Evolutionary conservation across 805 yeast genomes (phyloP), one percentile per base, ranked within the genome.

Genomic region (Candida boidinii): DNA sequence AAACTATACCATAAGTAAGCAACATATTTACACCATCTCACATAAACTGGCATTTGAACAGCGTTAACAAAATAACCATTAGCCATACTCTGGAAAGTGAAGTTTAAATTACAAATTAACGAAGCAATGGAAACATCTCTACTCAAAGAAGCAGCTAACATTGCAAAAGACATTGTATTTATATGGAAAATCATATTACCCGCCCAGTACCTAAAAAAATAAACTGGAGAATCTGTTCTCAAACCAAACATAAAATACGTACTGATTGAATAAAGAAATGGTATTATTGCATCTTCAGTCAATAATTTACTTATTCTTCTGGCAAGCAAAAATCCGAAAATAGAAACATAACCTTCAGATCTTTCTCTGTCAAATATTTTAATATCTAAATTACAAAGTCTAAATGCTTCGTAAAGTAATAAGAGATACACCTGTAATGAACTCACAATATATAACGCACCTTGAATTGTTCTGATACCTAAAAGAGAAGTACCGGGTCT

Each of bases 21-120:
- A 36, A 78, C 60, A 53, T 81, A 85, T 49, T 79, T 82, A 5
- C 79, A 68, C 95, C 95, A 85, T 23, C 85, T 64, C 7, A 85
- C 94, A 46, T 86, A 86, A 1, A 82, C 94, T 0, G 94, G 94
- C 76, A 84, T 68, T 1, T 73, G 66, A 7, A 64, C 61, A 1
- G 87, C 73, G 51, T 84, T 83, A 16, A 79, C 81, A 48, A 80
- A 84, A 54, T 73, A 82, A 1, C 95, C 95, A 52, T 85, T 78
- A 0, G 85, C 84, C 66, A 81, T 71, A 33, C 83, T 73, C 46
- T 83, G 85, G 18, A 81, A 57, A 20, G 86, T 83, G 49, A 74
- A 80, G 39, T 75, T 68, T 33, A 76, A 49, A 45, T 81, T 82
- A 21, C 74, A 66, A n/a, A 75, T 54, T 36, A 80, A 56, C 0